A percentile compares a stretch with the other conserved stretches of the same genome.
Evolutionary conservation across 2,329 filamentous ascomycete species (phyloP).

Genomic region (Diaporthe sp.): DNA sequence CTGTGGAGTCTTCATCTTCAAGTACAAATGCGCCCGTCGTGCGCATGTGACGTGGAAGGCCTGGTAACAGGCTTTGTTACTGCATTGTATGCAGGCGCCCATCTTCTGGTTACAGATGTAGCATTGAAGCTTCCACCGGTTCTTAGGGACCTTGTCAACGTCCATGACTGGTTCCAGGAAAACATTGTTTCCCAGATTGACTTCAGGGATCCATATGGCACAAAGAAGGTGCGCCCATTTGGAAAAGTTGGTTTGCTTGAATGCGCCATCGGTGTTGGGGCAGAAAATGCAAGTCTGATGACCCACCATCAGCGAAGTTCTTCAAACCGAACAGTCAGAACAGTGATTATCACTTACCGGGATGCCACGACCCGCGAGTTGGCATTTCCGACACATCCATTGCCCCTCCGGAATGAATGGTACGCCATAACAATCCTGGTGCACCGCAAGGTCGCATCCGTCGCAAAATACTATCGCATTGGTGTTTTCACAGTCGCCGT

Average conservation of each 20-base stretch:
- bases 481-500: constrained; percentile 99
- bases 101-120: constrained; percentile 98
- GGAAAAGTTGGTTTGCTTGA: constrained; percentile 96
- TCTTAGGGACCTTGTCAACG: constrained; percentile 96
- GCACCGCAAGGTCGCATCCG: constrained; percentile 95
- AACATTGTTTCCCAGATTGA: constrained; percentile 93
- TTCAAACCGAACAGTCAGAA: neutral
- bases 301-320: constrained; percentile 33
- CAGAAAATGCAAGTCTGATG: constrained; percentile 93
- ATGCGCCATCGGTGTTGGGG: constrained; percentile 95
- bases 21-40: constrained; percentile 84
- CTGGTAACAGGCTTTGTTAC: constrained; percentile 96
- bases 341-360: constrained; percentile 68
- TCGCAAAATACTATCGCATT: constrained; percentile 99
- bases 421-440: constrained; percentile 98
- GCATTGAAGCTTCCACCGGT: constrained; percentile 91
- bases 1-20: constrained; percentile 96
- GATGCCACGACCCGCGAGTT: constrained; percentile 91
- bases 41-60: constrained; percentile 99
- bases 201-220: constrained; percentile 98
- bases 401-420: constrained; percentile 99
- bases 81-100: constrained; percentile 98
- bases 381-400: constrained; percentile 97
- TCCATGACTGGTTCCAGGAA: constrained; percentile 99
- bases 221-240: constrained; percentile 98